Conservation (phyloP, 495 filamentous ascomycete genomes). For the Aspergillus cavernicola region DNA sequence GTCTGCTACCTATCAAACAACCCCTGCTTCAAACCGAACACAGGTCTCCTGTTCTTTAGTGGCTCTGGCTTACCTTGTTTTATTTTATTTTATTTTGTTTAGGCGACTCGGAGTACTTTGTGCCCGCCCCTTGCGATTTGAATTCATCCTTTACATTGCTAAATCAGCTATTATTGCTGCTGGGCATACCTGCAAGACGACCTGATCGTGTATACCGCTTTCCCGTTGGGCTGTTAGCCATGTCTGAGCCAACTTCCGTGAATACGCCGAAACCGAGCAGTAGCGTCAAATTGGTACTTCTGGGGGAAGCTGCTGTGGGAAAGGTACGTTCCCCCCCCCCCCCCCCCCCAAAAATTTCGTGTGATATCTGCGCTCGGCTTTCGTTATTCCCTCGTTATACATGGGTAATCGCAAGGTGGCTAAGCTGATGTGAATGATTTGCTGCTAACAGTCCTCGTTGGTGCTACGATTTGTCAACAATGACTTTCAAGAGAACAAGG, state of each 20-base stretch:
- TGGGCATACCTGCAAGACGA: constrained; percentile 32
- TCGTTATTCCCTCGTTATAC: constrained; percentile 17
- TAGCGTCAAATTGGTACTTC: constrained; percentile 96
- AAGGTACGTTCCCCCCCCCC: constrained; percentile 61
- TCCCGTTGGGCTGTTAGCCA: constrained; percentile 24
- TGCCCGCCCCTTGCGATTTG: constrained; percentile 20
- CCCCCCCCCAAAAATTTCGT: background rate
- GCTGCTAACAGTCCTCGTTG: constrained; percentile 73
- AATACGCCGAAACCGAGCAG: constrained; percentile 90
- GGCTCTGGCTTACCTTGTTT: constrained; percentile 20
- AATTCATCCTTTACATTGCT: constrained; percentile 26
- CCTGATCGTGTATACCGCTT: constrained; percentile 24
- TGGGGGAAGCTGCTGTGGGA: constrained; percentile 95
- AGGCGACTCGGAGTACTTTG: constrained; percentile 20
- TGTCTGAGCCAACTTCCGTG: constrained; percentile 45
- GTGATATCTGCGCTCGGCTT: constrained; percentile 8
- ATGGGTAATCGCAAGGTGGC: constrained; percentile 16
- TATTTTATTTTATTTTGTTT: constrained; percentile 9
- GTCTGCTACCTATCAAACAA: constrained; percentile 14
- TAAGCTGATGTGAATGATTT: background rate
- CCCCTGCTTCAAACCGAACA: constrained; percentile 16
- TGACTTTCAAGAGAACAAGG: constrained; percentile 99
- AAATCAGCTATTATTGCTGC: constrained; percentile 20
- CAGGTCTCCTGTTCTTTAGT: constrained; percentile 12
- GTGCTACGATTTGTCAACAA: constrained; percentile 99